Evolutionary conservation across 2,329 filamentous ascomycete species (phyloP).

Genomic region (Aureobasidium musti): DNA sequence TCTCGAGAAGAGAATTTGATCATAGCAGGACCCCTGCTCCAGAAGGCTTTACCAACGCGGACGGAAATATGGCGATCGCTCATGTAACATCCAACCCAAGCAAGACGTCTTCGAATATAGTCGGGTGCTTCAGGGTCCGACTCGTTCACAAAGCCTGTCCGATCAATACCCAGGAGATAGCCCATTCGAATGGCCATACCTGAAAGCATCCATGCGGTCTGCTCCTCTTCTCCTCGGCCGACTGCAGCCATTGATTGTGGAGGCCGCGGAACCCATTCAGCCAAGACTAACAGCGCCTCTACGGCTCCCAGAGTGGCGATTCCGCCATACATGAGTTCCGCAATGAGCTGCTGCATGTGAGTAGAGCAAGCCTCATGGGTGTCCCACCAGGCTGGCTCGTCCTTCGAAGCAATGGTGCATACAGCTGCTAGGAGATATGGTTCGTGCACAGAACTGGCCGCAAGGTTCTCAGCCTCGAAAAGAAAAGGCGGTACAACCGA

Average conservation of each 20-base stretch:
- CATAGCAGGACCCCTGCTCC: constrained; percentile 41
- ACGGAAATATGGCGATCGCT: constrained; percentile 41
- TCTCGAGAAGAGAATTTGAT: constrained; percentile 40
- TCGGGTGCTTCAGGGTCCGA: constrained; percentile 37
- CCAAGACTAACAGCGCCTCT: constrained; percentile 41
- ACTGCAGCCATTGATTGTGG: constrained; percentile 38
- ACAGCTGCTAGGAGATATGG: constrained; percentile 40
- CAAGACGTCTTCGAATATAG: constrained; percentile 39
- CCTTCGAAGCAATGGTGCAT: constrained; percentile 41
- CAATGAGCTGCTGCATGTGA: constrained; percentile 42
- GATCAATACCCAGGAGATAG: constrained; percentile 41
- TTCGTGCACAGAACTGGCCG: constrained; percentile 37
- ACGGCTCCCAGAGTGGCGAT: constrained; percentile 40
- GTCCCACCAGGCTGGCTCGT: constrained; percentile 41
- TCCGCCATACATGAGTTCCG: constrained; percentile 39
- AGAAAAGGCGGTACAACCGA: constrained; percentile 38
- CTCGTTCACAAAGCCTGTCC: constrained; percentile 40
- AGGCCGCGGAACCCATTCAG: constrained; percentile 40
- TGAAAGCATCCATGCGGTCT: constrained; percentile 42
- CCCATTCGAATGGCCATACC: constrained; percentile 41
- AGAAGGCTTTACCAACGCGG: constrained; percentile 41
- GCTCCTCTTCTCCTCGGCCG: constrained; percentile 41
- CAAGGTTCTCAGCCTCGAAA: constrained; percentile 38
- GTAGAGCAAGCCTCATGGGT: constrained; percentile 39
- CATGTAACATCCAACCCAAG: constrained; percentile 42